Conservation (phyloP, 371 early-diverging fungal species). For the Blyttiomyces sp. region DNA sequence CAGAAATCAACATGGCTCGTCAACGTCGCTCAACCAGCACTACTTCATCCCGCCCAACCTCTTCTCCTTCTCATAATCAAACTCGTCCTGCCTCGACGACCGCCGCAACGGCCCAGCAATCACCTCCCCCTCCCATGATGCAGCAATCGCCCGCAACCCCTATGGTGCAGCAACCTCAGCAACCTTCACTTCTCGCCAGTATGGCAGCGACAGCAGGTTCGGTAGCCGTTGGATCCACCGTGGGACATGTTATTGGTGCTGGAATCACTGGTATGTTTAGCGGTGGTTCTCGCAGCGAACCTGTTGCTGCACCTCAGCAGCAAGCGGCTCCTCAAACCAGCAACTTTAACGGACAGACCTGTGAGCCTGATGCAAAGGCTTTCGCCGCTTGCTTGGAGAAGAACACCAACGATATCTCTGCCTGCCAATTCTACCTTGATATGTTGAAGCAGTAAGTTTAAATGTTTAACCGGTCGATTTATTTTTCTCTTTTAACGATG, state of each 20-base stretch:
- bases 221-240: constrained; percentile 85
- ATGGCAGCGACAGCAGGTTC: constrained; percentile 92
- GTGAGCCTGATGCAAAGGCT: constrained; percentile 82
- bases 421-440: constrained; percentile 84
- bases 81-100: constrained; percentile 7
- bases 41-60: constrained; percentile 8
- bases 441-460: constrained; percentile 82
- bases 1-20: constrained; percentile 10
- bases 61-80: constrained; percentile 9
- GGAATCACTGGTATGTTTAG: constrained; percentile 72
- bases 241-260: constrained; percentile 57
- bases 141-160: background rate
- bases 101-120: background rate
- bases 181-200: constrained; percentile 65
- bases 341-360: constrained; percentile 34
- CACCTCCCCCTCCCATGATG: background rate
- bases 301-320: constrained; percentile 24
- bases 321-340: constrained; percentile 37
- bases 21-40: constrained; percentile 5
- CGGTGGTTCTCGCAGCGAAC: constrained; percentile 60
- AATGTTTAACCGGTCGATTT: no score
- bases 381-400: constrained; percentile 82
- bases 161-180: constrained; percentile 2
- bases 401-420: constrained; percentile 69
- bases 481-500: no score